Evolutionary conservation across 768 basidiomycete genomes (phyloP).

Genomic region (Sporobolomyces phaffii): DNA sequence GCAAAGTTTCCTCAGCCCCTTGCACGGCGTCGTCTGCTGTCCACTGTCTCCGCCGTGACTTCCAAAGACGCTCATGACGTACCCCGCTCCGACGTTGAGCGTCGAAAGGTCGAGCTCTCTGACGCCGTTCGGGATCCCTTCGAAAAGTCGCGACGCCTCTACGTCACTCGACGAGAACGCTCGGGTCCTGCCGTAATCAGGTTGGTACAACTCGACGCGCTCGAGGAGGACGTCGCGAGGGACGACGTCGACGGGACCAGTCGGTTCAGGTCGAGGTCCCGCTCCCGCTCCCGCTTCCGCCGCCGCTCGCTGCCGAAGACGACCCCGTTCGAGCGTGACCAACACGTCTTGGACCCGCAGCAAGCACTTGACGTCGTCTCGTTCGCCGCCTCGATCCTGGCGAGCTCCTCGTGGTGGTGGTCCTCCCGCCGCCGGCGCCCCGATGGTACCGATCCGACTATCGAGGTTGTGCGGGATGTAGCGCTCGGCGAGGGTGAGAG

Average conservation of each 20-base stretch:
- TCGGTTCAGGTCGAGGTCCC: too few species aligned
- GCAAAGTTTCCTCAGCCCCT: not conserved
- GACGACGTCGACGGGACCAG: too few species aligned
- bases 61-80: not conserved
- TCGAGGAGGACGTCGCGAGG: not conserved
- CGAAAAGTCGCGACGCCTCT: not conserved
- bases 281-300: too few species aligned
- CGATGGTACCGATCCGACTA: not conserved
- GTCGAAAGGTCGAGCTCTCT: conserved; percentile 9
- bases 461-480: conserved; percentile 14
- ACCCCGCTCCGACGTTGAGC: not conserved
- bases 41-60: not conserved
- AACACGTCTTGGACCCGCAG: not conserved
- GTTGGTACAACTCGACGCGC: conserved; percentile 15
- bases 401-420: not conserved
- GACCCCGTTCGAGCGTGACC: not conserved
- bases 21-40: not conserved
- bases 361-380: not conserved
- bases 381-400: conserved; percentile 1
- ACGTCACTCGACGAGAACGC: not conserved
- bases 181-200: not conserved
- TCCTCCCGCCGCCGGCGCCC: not conserved
- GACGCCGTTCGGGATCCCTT: not conserved
- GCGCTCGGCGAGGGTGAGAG: conserved; percentile 29
- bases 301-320: too few species aligned